Base-by-base conservation (phyloP, 2,329 filamentous ascomycete species). In the Arthrobotrys sphaeroides region DNA sequence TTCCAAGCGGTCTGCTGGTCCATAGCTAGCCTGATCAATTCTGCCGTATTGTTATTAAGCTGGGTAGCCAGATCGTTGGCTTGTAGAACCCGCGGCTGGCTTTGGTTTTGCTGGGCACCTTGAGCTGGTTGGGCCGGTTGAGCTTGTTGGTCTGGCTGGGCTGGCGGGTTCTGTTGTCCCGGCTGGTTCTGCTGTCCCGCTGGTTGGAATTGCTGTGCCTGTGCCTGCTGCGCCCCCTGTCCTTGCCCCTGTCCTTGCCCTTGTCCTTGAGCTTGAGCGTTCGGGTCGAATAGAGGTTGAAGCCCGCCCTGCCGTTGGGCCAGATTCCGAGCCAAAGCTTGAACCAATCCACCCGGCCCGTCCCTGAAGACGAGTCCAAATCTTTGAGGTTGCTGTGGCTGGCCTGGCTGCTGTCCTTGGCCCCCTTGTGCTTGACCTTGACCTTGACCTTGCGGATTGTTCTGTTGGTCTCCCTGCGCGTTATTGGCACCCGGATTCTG, bases 1-100 rank as follows among this genome's bases (percentile, higher is more conserved):
- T 69, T 69, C 40, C 43, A 69, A 2, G 57, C 13, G 28, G 57
- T 20, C 22, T 75, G 72, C 22, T 65, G 64, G 4, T 75, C 47
- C 16, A 65, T 18, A 7, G 64, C 61, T 5, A 47, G 9, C 12
- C 53, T 64, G 16, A 47, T 38, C 33, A 65, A n/a, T 20, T 66
- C 24, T 5, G 43, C 26, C 13, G 59, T 43, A 45, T 38, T 68
- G 24, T 18, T 18, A 55, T 68, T 22, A 10, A 69, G 28, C 28
- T 51, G 42, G 16, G 49, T 24, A 20, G 24, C 18, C n/a, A 64
- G 12, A 38, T 59, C 42, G 24, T 57, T 26, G 12, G 13, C 13
- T 10, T 42, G 5, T 5, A 13, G 10, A 38, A 10, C 28, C 20
- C 3, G 20, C 31, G 7, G 26, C 47, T 42, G 33, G n/a, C n/a